These are phyloP conservation scores for Epipyxis sp. DNA, from an alignment of 108 stramenopile species.

Conservation along the genomic window DNA sequence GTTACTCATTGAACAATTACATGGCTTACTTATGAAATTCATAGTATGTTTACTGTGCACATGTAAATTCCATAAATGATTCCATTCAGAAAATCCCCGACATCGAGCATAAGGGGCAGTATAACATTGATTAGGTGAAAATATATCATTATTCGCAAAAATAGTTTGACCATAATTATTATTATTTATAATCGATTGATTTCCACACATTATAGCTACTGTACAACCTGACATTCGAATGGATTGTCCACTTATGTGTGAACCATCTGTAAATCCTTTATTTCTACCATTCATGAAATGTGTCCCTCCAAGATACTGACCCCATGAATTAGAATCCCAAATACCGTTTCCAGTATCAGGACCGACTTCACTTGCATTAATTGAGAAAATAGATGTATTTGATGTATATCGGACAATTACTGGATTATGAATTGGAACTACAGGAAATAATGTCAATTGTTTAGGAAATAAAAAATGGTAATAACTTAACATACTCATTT, in stretches of 20 bases:
- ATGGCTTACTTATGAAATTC: too few relatives aligned
- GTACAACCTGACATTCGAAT: not conserved
- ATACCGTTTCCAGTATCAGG: slow-evolving; percentile 16
- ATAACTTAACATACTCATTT: slow-evolving; percentile 27
- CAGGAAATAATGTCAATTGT: not conserved
- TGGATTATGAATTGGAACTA: too few relatives aligned
- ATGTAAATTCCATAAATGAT: too few relatives aligned
- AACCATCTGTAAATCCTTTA: slow-evolving; percentile 6
- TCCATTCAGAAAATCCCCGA: too few relatives aligned
- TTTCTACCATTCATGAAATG: not conserved
- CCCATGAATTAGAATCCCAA: slow-evolving; percentile 27
- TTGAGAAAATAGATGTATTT: not conserved
- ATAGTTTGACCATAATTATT: too few relatives aligned
- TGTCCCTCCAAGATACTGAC: slow-evolving; percentile 26
- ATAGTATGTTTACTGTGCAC: too few relatives aligned
- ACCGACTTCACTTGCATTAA: not conserved
- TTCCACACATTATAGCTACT: not conserved
- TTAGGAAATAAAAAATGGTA: not conserved
- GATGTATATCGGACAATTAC: not conserved
- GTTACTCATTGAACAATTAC: too few relatives aligned
- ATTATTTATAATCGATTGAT: too few relatives aligned
- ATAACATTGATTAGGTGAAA: too few relatives aligned
- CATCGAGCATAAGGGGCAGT: too few relatives aligned
- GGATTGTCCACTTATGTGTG: not conserved
- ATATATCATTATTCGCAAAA: too few relatives aligned